Evolutionary conservation across 306 rosid genomes (phyloP).

Genomic region (Styphnolobium japonicum): DNA sequence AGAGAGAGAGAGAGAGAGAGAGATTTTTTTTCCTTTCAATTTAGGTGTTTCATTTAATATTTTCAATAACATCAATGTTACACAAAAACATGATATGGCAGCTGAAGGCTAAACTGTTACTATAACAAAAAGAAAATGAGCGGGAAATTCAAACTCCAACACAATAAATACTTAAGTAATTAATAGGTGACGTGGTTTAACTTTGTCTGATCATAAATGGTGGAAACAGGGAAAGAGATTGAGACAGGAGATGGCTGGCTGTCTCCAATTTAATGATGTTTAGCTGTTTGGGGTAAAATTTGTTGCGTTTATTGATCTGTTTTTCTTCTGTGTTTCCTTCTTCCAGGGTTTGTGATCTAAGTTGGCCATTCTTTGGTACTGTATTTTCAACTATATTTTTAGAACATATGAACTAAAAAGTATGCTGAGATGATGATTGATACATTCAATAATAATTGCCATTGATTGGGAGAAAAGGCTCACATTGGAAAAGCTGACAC

Average conservation of each 20-base stretch:
- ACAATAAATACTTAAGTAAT: not conserved
- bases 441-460: constrained; percentile 6
- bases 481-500: constrained; percentile 16
- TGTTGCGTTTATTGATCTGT: constrained; percentile 18
- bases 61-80: not conserved
- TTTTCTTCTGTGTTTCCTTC: constrained; percentile 7
- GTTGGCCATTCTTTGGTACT: not conserved
- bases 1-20: not conserved
- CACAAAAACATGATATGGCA: not conserved
- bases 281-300: constrained; percentile 5
- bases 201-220: constrained; percentile 7
- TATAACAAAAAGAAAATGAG: constrained; percentile 10
- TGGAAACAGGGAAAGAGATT: constrained; percentile 6
- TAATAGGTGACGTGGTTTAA: constrained; percentile 33
- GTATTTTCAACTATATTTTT: not conserved
- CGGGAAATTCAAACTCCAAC: constrained; percentile 57
- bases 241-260: constrained; percentile 11
- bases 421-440: not conserved
- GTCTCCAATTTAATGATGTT: constrained; percentile 34
- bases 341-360: constrained; percentile 5
- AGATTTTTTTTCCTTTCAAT: not conserved
- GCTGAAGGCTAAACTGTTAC: not conserved
- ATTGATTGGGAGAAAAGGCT: constrained; percentile 5
- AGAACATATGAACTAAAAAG: not conserved
- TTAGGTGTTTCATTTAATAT: not conserved